Conservation (phyloP, 192 early-diverging fungal species). For the Coemansia sp. region DNA sequence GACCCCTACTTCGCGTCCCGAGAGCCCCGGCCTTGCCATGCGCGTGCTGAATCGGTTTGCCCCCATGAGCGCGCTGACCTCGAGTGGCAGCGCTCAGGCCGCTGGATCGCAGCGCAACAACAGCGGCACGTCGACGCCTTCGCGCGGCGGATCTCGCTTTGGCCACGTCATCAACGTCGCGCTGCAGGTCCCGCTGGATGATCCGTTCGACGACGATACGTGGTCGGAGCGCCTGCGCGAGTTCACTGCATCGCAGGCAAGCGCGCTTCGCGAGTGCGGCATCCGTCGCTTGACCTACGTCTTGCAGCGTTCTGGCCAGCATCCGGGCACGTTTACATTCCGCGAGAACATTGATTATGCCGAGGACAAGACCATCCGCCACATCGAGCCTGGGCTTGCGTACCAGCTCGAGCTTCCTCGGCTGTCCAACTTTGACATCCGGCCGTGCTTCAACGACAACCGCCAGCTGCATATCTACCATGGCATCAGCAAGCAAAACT, state of each 20-base stretch:
- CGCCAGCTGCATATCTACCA: slow-evolving; percentile 96
- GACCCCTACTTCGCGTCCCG: slow-evolving; percentile 36
- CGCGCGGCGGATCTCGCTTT: slow-evolving; percentile 33
- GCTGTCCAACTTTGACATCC: slow-evolving; percentile 92
- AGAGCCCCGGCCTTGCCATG: slow-evolving; percentile 46
- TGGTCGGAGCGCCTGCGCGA: slow-evolving; percentile 62
- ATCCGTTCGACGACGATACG: slow-evolving; percentile 66
- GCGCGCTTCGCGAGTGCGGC: slow-evolving; percentile 65
- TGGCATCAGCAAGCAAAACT: slow-evolving; percentile 90
- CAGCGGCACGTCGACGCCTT: slow-evolving; percentile 21
- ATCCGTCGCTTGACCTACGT: slow-evolving; percentile 91
- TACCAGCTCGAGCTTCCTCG: slow-evolving; percentile 94
- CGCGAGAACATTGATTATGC: slow-evolving; percentile 77
- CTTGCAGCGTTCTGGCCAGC: slow-evolving; percentile 75
- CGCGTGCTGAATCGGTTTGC: slow-evolving; percentile 26
- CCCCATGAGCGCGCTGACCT: slow-evolving; percentile 45
- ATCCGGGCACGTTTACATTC: slow-evolving; percentile 95
- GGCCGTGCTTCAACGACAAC: slow-evolving; percentile 92
- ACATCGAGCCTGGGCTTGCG: slow-evolving; percentile 97
- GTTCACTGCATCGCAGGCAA: slow-evolving; percentile 60
- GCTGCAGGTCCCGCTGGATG: slow-evolving; percentile 60
- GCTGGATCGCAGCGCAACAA: slow-evolving; percentile 14
- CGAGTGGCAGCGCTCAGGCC: slow-evolving; percentile 5
- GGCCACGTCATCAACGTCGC: slow-evolving; percentile 88
- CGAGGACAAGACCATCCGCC: slow-evolving; percentile 94